Percentiles rank a stretch among this genome's conserved stretches.
Conservation (phyloP, 2,329 filamentous ascomycete species). For the Penicillium occitanis region DNA sequence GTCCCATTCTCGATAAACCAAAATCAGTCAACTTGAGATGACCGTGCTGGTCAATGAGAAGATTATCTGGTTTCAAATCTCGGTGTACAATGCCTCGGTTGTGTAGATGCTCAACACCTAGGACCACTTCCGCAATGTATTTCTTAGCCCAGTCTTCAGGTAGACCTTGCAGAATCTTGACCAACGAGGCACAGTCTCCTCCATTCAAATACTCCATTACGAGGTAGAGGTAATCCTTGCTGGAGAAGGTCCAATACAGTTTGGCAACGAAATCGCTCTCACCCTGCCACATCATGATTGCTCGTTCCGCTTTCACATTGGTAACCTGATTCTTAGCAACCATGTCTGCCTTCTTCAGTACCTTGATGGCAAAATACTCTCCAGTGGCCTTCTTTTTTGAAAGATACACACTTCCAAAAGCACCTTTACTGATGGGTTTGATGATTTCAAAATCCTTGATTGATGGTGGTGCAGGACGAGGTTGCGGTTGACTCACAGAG, state of each 20-base stretch:
- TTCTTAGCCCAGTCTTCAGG: conserved; percentile 98
- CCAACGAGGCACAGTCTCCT: conserved; percentile 92
- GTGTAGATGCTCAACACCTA: conserved; percentile 96
- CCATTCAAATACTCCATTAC: conserved; percentile 99
- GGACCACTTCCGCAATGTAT: conserved; percentile 90
- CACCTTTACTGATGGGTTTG: conserved; percentile 98
- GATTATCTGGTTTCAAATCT: conserved; percentile 94
- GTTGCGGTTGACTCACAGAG: conserved; percentile 76
- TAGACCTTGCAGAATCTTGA: conserved; percentile 88
- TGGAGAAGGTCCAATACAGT: conserved; percentile 99
- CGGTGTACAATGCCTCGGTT: conserved; percentile 93
- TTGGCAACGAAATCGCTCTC: conserved; percentile 99
- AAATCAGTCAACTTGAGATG: conserved; percentile 98
- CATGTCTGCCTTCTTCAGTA: conserved; percentile 99
- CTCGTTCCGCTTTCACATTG: conserved; percentile 96
- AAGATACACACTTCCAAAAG: conserved; percentile 95
- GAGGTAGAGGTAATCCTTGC: conserved; percentile 96
- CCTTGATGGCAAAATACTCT: conserved; percentile 98
- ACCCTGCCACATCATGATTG: conserved; percentile 99
- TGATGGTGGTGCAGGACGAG: conserved; percentile 84
- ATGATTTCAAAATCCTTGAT: conserved; percentile 99
- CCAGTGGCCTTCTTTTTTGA: conserved; percentile 98
- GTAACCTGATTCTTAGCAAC: conserved; percentile 99
- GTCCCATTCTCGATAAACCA: conserved; percentile 92
- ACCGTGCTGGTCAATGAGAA: conserved; percentile 94